Evolutionary conservation across 2,329 filamentous ascomycete species (phyloP).

Genomic region (Phyllosticta citrichinensis): DNA sequence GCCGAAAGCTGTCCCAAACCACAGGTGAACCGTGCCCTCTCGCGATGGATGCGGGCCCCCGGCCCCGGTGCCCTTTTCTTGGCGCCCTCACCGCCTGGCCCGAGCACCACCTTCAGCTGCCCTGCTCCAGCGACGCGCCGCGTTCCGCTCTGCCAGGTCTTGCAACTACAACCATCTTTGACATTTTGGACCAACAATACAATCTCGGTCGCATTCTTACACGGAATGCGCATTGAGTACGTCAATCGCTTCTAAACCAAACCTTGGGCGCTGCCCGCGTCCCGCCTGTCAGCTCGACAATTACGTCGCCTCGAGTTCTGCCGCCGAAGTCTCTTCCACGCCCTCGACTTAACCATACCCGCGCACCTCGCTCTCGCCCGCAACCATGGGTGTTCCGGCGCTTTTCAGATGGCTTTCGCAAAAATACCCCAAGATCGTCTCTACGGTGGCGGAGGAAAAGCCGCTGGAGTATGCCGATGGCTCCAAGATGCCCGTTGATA

Average conservation of each 20-base stretch:
- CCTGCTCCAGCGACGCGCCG: not conserved
- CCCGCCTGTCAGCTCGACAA: not conserved
- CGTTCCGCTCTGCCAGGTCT: not conserved
- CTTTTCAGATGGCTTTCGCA: slow-evolving; percentile 93
- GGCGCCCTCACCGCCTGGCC: not conserved
- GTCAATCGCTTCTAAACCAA: not conserved
- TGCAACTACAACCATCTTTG: not conserved
- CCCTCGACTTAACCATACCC: not conserved
- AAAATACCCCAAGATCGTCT: slow-evolving; percentile 97
- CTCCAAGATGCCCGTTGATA: slow-evolving; percentile 73
- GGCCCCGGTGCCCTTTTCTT: not conserved
- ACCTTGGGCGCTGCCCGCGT: slow-evolving; percentile 2
- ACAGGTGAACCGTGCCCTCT: not conserved
- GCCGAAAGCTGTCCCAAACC: slow-evolving; percentile 6
- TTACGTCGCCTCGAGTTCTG: not conserved
- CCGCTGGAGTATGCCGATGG: slow-evolving; percentile 70
- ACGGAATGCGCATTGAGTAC: slow-evolving; percentile 6
- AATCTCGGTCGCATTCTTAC: not conserved
- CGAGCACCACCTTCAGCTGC: not conserved
- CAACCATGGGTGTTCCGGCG: slow-evolving; percentile 80
- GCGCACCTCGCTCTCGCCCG: not conserved
- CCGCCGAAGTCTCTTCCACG: not conserved
- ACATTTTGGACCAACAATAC: not conserved
- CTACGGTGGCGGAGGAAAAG: slow-evolving; percentile 76
- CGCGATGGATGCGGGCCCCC: not conserved